A percentile compares a stretch with the other conserved stretches of the same genome.
Evolutionary conservation across 2,329 filamentous ascomycete species (phyloP).

Genomic region (Cladophialophora bantiana): DNA sequence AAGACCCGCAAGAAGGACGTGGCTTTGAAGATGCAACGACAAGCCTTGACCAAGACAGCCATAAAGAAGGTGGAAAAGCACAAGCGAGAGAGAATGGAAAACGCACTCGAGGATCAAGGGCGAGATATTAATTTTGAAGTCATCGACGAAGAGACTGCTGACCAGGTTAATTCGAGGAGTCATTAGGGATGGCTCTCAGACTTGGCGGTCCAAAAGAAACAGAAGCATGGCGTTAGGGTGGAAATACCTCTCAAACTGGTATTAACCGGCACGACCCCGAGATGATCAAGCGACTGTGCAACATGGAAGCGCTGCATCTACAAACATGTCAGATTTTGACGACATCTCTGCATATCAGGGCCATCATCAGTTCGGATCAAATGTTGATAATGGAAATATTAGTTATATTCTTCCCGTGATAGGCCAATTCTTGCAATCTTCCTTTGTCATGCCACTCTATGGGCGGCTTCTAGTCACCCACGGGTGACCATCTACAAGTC

Average conservation of each 20-base stretch:
- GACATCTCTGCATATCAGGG: no score
- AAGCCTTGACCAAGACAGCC: constrained; percentile 73
- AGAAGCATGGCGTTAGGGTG: constrained; percentile 10
- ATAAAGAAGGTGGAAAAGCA: constrained; percentile 57
- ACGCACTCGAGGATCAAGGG: constrained; percentile 8
- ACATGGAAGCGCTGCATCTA: background rate
- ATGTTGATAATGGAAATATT: no score
- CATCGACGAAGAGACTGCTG: constrained; percentile 35
- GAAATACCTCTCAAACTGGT: constrained; percentile 9
- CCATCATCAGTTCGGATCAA: no score
- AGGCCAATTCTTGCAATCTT: no score
- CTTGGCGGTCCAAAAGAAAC: background rate
- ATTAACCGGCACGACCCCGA: constrained; percentile 1
- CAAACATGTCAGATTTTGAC: no score
- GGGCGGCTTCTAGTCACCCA: no score
- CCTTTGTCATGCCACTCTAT: no score
- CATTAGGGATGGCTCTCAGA: constrained; percentile 14
- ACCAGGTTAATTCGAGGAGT: constrained; percentile 20
- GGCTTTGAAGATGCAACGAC: constrained; percentile 75
- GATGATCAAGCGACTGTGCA: constrained; percentile 1
- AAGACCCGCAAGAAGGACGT: constrained; percentile 86
- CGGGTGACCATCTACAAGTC: no score
- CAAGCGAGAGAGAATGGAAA: constrained; percentile 32
- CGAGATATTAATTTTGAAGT: constrained; percentile 33
- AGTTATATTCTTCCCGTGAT: no score